These are phyloP conservation scores for Lactarius sp. DNA, from an alignment of 768 basidiomycete species.

Conservation along the genomic window DNA sequence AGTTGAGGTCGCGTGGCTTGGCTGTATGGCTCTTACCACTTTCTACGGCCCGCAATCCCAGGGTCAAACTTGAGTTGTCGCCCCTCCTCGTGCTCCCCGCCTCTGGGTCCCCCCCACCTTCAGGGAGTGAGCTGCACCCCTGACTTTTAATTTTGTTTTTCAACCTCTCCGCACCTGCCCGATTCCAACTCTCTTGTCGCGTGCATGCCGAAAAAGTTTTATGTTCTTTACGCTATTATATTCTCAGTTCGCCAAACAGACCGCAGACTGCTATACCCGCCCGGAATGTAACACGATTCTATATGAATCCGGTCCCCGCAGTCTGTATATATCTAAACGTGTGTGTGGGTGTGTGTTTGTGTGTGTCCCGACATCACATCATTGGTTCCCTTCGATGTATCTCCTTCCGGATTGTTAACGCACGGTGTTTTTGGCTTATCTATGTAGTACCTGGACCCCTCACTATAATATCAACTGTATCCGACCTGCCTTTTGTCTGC, in stretches of 20 bases:
- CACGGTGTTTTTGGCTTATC: constrained; percentile 1
- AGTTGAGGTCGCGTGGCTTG: constrained; percentile 53
- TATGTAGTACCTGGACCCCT: constrained; percentile 11
- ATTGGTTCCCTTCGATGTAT: constrained; percentile 2
- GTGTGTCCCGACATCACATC: constrained; percentile 9
- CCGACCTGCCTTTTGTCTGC: background rate
- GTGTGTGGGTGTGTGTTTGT: background rate
- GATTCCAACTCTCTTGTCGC: background rate
- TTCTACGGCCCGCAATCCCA: constrained; percentile 27
- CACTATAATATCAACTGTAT: constrained; percentile 6
- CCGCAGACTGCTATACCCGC: constrained; percentile 8
- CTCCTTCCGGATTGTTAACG: background rate
- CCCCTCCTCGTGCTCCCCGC: background rate
- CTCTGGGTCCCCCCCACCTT: background rate
- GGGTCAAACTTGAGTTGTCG: background rate
- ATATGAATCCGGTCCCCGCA: background rate
- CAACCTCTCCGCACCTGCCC: background rate
- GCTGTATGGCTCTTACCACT: constrained; percentile 47
- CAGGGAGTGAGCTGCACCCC: too few relatives aligned
- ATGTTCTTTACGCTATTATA: background rate
- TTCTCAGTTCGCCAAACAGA: background rate
- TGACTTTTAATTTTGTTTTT: background rate
- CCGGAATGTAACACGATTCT: constrained; percentile 16
- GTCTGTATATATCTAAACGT: constrained; percentile 15
- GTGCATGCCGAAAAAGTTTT: background rate